A percentile compares a stretch with the other conserved stretches of the same genome.
These are phyloP conservation scores for Gliomastix tumulicola DNA, from an alignment of 2,329 filamentous ascomycete genomes.

Conservation along the genomic window DNA sequence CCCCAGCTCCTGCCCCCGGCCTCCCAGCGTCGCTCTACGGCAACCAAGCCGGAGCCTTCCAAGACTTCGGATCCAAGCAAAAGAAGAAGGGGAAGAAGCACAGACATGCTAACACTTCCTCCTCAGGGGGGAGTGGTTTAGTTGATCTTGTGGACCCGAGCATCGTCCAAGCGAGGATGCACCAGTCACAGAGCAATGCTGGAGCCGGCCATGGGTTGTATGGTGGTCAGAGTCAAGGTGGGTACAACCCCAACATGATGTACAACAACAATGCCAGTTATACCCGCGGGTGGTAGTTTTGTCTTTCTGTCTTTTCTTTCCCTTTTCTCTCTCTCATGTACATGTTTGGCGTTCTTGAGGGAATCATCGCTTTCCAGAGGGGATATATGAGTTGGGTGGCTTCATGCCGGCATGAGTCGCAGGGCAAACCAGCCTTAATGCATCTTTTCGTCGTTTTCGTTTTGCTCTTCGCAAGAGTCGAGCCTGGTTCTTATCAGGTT, in stretches of 20 bases:
- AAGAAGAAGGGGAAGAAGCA: constrained; percentile 99
- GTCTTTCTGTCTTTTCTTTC: constrained; percentile 8
- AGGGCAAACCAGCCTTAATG: no score
- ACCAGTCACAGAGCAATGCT: constrained; percentile 73
- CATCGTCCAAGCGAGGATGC: constrained; percentile 96
- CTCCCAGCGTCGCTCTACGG: constrained; percentile 90
- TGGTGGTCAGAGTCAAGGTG: constrained; percentile 85
- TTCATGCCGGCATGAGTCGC: no score
- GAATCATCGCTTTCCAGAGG: no score
- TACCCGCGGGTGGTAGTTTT: constrained; percentile 7
- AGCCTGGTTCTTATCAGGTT: background rate
- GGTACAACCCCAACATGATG: constrained; percentile 85
- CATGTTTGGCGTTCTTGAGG: background rate
- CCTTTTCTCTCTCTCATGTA: background rate
- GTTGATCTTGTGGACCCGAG: constrained; percentile 99
- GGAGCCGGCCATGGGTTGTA: constrained; percentile 86
- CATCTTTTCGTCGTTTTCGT: no score
- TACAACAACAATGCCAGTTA: constrained; percentile 57
- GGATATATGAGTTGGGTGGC: no score
- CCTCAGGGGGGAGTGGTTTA: constrained; percentile 97
- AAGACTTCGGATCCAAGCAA: constrained; percentile 92
- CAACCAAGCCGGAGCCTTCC: constrained; percentile 75
- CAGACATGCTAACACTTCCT: constrained; percentile 99
- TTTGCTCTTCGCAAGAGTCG: background rate
- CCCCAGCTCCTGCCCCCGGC: constrained; percentile 81